Conservation (phyloP, 495 filamentous ascomycete species). For the Schizothecium vesticola region DNA sequence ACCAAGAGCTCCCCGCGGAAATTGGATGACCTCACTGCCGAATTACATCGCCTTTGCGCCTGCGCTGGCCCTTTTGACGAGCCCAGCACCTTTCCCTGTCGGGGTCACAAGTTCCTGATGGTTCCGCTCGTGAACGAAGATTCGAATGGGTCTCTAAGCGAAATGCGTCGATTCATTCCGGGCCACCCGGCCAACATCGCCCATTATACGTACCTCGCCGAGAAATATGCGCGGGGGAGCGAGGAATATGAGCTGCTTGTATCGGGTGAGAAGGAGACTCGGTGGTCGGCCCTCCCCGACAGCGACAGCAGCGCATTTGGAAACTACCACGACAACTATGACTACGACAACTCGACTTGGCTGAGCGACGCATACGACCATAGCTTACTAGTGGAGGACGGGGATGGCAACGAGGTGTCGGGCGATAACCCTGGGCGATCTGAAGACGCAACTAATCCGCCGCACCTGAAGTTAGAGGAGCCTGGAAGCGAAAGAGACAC, state of each 20-base stretch:
- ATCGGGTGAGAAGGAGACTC: neutral
- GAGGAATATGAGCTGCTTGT: neutral
- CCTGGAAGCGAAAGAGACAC: neutral
- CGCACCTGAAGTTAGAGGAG: neutral
- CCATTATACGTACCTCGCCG: neutral
- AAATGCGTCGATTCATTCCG: neutral
- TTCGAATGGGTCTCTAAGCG: neutral
- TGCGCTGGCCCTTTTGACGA: neutral
- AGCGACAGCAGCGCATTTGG: neutral
- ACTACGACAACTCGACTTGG: neutral
- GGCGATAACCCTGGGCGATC: neutral
- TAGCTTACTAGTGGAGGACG: neutral
- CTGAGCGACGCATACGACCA: neutral
- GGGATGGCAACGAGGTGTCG: neutral
- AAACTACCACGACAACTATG: neutral
- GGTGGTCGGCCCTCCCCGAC: neutral
- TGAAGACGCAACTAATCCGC: neutral
- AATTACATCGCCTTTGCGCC: neutral
- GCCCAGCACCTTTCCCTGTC: neutral
- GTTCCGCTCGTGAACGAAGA: neutral
- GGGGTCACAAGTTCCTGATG: neutral
- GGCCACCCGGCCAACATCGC: neutral
- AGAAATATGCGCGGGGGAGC: neutral
- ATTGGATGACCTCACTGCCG: neutral
- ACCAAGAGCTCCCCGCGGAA: neutral